Conservation (phyloP, 2,329 filamentous ascomycete species). For the Helicocarpus griseus region DNA sequence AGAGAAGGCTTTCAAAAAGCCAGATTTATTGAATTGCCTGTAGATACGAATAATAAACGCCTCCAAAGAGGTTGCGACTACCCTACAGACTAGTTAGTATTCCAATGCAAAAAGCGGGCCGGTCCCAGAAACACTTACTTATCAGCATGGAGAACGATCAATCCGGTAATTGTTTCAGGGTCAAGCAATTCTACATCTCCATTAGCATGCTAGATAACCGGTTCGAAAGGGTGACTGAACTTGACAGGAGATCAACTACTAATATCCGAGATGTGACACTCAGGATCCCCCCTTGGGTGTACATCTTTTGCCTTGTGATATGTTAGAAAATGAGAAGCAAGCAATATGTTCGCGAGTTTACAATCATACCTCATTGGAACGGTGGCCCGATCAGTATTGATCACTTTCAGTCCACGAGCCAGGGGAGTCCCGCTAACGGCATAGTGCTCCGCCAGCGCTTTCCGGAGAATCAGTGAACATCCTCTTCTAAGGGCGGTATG, state of each 20-base stretch:
- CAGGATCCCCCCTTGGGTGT: slow-evolving; percentile 79
- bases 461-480: neutral
- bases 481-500: neutral
- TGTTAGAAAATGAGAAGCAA: slow-evolving; percentile 15
- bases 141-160: slow-evolving; percentile 83
- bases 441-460: slow-evolving; percentile 83
- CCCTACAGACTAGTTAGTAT: slow-evolving; percentile 32
- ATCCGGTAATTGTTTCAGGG: slow-evolving; percentile 73
- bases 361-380: slow-evolving; percentile 54
- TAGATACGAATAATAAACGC: slow-evolving; percentile 93
- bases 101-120: neutral
- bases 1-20: slow-evolving; percentile 93
- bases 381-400: slow-evolving; percentile 90
- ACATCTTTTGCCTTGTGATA: slow-evolving; percentile 68
- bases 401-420: slow-evolving; percentile 75
- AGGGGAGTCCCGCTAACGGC: slow-evolving; percentile 75
- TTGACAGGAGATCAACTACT: slow-evolving; percentile 85
- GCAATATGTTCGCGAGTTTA: neutral
- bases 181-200: slow-evolving; percentile 50
- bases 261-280: slow-evolving; percentile 93
- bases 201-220: slow-evolving; percentile 10
- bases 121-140: slow-evolving; percentile 31
- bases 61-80: slow-evolving; percentile 78
- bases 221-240: slow-evolving; percentile 20
- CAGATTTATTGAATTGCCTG: slow-evolving; percentile 84